These are phyloP conservation scores for Lipomyces anomalus DNA, from an alignment of 805 yeast species.

Conservation along the genomic window DNA sequence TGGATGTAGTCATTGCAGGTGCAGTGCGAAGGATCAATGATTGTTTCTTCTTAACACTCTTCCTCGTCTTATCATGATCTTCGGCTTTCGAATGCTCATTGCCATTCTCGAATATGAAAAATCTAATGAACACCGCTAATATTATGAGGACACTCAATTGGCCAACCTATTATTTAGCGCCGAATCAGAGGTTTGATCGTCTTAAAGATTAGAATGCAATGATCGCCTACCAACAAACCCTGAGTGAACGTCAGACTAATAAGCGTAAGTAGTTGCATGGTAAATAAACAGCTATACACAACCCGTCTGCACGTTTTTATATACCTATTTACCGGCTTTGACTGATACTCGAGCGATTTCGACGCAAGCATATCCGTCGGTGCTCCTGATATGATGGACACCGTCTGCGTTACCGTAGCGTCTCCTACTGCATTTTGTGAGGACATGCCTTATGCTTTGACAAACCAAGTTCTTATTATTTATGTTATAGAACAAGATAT, in stretches of 20 bases:
- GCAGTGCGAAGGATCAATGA: slow-evolving; percentile 23
- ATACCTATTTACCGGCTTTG: too few relatives aligned
- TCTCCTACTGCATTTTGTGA: too few relatives aligned
- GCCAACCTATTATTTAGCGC: slow-evolving; percentile 31
- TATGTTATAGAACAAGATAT: too few relatives aligned
- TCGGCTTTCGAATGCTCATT: not conserved
- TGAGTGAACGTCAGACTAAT: slow-evolving; percentile 25
- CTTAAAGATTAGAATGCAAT: too few relatives aligned
- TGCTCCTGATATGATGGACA: too few relatives aligned
- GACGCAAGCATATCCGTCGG: too few relatives aligned
- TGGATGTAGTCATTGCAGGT: slow-evolving; percentile 23
- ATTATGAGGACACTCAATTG: slow-evolving; percentile 38
- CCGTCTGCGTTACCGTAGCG: too few relatives aligned
- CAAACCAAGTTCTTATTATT: too few relatives aligned
- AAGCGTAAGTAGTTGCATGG: not conserved
- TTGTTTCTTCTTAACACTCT: slow-evolving; percentile 15
- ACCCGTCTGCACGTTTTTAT: too few relatives aligned
- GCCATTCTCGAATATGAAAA: slow-evolving; percentile 38
- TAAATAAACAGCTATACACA: not conserved
- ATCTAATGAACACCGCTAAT: slow-evolving; percentile 35
- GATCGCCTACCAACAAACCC: slow-evolving; percentile 25
- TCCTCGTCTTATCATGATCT: not conserved
- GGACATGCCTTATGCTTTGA: too few relatives aligned
- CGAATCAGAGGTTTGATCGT: too few relatives aligned
- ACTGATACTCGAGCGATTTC: too few relatives aligned